These are phyloP conservation scores for Dioscorea cayenensis DNA, from an alignment of 116 monocot genomes.

Conservation along the genomic window DNA sequence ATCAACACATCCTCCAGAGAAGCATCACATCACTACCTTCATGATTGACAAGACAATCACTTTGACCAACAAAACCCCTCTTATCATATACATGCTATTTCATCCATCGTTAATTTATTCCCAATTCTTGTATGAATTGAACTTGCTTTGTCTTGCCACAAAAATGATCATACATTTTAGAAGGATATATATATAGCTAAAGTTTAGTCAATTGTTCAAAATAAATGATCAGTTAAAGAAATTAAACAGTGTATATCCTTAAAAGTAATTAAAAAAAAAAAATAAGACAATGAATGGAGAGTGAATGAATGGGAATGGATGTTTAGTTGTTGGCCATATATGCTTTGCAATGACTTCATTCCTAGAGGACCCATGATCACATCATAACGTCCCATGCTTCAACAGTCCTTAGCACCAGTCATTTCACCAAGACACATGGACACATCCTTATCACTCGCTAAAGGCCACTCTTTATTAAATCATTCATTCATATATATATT, in stretches of 20 bases:
- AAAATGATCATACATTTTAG: no score
- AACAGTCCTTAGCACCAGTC: background rate
- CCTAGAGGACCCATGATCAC: background rate
- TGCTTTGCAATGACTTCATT: background rate
- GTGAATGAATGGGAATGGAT: background rate
- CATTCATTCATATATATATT: no score
- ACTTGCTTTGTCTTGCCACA: no score
- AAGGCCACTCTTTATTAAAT: background rate
- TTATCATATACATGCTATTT: no score
- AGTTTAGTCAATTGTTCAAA: no score
- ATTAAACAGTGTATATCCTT: no score
- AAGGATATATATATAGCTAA: no score
- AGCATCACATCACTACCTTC: conserved; percentile 2
- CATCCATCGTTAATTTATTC: background rate
- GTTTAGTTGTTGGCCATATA: background rate
- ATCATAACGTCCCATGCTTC: no score
- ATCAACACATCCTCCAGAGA: background rate
- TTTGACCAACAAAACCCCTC: conserved; percentile 1
- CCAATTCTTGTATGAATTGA: no score
- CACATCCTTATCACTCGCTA: conserved; percentile 1
- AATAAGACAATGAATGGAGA: background rate
- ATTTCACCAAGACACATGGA: background rate
- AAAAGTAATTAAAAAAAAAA: background rate
- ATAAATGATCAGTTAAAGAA: no score
- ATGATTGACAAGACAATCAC: conserved; percentile 4